phyloP scores from a whole-genome alignment of 2,329 filamentous ascomycete species.

The Exophiala xenobiotica region DNA sequence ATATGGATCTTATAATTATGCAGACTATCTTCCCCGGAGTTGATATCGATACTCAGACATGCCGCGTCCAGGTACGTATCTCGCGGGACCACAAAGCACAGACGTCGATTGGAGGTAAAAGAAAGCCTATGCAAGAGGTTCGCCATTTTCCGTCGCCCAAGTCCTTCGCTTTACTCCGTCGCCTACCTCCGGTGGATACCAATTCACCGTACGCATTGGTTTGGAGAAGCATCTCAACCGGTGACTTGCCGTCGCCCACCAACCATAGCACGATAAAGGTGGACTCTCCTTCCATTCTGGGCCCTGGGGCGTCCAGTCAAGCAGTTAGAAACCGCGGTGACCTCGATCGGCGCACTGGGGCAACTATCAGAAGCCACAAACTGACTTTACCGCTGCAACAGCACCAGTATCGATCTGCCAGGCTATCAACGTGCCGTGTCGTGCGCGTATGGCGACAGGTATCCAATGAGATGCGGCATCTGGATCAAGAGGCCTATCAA shows the following conservation, averaged over 20 bases:
- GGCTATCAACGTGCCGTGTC: background rate
- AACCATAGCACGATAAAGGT: background rate
- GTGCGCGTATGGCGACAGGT: background rate
- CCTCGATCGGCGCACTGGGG: background rate
- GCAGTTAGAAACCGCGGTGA: background rate
- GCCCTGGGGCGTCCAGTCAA: background rate
- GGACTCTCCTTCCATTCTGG: background rate
- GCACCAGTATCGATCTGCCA: no score
- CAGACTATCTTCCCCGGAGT: background rate
- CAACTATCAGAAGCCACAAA: background rate
- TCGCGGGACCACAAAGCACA: background rate
- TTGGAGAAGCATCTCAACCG: background rate
- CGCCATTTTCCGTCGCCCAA: slow-evolving; percentile 2
- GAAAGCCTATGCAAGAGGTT: background rate
- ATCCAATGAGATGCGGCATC: background rate
- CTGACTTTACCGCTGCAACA: no score
- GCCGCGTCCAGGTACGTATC: background rate
- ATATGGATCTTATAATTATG: background rate
- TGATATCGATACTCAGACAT: background rate
- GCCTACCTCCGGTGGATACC: background rate
- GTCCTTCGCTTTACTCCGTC: slow-evolving; percentile 2
- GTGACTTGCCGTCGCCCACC: background rate
- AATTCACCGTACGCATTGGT: background rate
- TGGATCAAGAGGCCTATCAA: no score
- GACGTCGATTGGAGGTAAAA: background rate